phyloP scores from a whole-genome alignment of 345 rosid species.

The Draba incana region DNA sequence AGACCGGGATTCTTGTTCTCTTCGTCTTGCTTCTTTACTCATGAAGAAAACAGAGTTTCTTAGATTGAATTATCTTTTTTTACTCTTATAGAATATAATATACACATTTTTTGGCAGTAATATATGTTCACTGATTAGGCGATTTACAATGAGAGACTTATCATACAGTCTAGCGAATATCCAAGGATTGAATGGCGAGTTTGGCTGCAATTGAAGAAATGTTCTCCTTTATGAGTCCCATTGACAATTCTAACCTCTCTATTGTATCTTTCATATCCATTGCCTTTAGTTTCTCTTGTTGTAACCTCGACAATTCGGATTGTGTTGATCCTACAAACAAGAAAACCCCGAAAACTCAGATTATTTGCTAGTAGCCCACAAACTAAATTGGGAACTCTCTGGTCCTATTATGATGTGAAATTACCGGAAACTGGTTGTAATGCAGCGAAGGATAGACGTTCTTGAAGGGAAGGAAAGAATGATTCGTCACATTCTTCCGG shows the following conservation, averaged over 20 bases:
- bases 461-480: constrained; percentile 63
- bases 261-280: constrained; percentile 67
- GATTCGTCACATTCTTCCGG: constrained; percentile 54
- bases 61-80: too few relatives aligned
- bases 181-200: constrained; percentile 79
- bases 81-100: background rate
- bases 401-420: too few relatives aligned
- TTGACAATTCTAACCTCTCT: constrained; percentile 60
- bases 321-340: constrained; percentile 55
- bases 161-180: constrained; percentile 33
- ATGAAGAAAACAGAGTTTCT: too few relatives aligned
- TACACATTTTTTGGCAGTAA: constrained; percentile 8
- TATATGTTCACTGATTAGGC: background rate
- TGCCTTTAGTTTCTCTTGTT: constrained; percentile 59
- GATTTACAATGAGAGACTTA: constrained; percentile 20
- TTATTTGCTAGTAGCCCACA: too few relatives aligned
- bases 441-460: constrained; percentile 70
- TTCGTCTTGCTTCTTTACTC: too few relatives aligned
- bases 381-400: too few relatives aligned
- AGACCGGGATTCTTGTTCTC: too few relatives aligned
- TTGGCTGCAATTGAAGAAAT: constrained; percentile 73
- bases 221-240: constrained; percentile 55
- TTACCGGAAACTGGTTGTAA: constrained; percentile 71
- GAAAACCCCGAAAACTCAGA: background rate
- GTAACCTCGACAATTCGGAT: constrained; percentile 65